Evolutionary conservation across 1,139 yeast species (phyloP).

Genomic region (Suhomyces chickasaworum): DNA sequence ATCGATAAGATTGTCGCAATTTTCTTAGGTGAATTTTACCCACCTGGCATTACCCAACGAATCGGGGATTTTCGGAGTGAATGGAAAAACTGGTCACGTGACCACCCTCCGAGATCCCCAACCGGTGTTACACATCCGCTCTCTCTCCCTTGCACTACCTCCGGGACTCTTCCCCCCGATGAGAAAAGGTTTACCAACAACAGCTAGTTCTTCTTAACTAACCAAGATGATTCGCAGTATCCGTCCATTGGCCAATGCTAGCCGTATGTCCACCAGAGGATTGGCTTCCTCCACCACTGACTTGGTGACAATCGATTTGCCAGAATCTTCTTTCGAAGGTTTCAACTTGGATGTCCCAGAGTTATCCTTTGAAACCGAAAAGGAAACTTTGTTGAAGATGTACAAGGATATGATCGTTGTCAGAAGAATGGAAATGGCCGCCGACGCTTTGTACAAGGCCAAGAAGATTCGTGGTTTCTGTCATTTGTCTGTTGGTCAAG

Average conservation of each 20-base stretch:
- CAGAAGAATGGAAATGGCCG: conserved; percentile 98
- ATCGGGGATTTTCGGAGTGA: not conserved
- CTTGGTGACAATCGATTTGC: conserved; percentile 59
- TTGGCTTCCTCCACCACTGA: conserved; percentile 41
- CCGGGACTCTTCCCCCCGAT: conserved; percentile 20
- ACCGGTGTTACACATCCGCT: conserved; percentile 15
- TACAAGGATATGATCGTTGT: conserved; percentile 93
- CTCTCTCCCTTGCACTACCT: conserved; percentile 10
- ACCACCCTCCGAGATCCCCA: not conserved
- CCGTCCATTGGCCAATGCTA: conserved; percentile 23
- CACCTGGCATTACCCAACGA: not conserved
- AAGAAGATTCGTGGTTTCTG: conserved; percentile 98
- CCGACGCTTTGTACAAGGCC: conserved; percentile 97
- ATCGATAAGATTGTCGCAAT: too few relatives aligned
- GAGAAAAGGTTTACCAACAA: conserved; percentile 11
- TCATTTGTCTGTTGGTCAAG: conserved; percentile 98
- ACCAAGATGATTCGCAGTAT: conserved; percentile 25
- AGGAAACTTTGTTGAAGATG: conserved; percentile 82
- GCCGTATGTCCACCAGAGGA: conserved; percentile 28
- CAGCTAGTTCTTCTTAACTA: conserved; percentile 3
- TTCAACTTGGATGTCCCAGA: conserved; percentile 78
- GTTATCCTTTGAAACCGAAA: conserved; percentile 73
- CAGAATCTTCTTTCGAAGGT: conserved; percentile 81
- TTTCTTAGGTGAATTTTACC: too few relatives aligned
- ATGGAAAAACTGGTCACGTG: not conserved